A percentile compares a stretch with the other conserved stretches of the same genome.
Conservation (phyloP, 441 rosid genomes). For the Dalechampia spathulata region DNA sequence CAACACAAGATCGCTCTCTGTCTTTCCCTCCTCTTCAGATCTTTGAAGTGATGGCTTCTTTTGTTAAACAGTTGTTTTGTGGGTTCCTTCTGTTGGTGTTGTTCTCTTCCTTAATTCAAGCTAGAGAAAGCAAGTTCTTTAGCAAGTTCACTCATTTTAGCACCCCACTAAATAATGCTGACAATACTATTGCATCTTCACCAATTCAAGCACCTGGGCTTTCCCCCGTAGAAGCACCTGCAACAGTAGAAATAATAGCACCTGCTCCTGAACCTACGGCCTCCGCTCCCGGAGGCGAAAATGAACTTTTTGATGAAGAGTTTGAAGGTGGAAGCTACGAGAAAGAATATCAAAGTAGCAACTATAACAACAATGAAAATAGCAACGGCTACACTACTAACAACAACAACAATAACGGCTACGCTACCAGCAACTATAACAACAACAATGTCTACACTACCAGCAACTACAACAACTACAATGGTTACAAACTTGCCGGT, state of each 20-base stretch:
- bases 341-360: slow-evolving; percentile 19
- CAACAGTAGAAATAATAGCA: slow-evolving; percentile 19
- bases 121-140: slow-evolving; percentile 49
- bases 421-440: too few relatives aligned
- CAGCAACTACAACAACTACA: too few relatives aligned
- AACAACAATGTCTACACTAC: too few relatives aligned
- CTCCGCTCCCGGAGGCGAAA: slow-evolving; percentile 12
- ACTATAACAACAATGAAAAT: slow-evolving; percentile 11
- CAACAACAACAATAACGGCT: too few relatives aligned
- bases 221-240: slow-evolving; percentile 8
- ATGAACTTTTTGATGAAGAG: slow-evolving; percentile 29
- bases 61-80: slow-evolving; percentile 11
- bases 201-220: neutral
- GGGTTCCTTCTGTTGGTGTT: slow-evolving; percentile 19
- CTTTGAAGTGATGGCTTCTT: slow-evolving; percentile 29
- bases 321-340: slow-evolving; percentile 22
- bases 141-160: slow-evolving; percentile 40
- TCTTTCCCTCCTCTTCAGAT: neutral
- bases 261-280: slow-evolving; percentile 21
- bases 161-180: neutral
- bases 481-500: too few relatives aligned
- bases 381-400: slow-evolving; percentile 9
- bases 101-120: slow-evolving; percentile 31
- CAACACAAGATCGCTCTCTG: too few relatives aligned
- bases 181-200: neutral